Percentiles rank a stretch among this genome's conserved stretches.
Evolutionary conservation across 163 green algal species (phyloP).

Genomic region (Smithsoniella earleae): DNA sequence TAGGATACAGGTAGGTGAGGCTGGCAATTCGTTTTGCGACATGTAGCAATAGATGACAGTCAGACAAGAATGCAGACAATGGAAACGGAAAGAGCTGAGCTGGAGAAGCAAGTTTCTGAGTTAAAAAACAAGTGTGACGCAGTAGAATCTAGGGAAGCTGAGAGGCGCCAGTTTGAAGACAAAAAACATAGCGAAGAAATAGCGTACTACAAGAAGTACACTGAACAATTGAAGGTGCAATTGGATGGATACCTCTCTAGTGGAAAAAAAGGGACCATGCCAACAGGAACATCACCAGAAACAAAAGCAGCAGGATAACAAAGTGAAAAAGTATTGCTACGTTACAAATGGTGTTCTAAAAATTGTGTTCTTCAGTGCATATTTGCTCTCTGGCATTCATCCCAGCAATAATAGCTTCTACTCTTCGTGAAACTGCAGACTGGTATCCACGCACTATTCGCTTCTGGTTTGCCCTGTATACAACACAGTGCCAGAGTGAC

Average conservation of each 20-base stretch:
- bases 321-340: no score
- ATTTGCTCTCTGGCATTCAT: background rate
- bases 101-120: conserved; percentile 52
- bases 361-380: no score
- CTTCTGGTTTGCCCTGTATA: conserved; percentile 1
- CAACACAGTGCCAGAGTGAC: conserved; percentile 1
- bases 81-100: background rate
- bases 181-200: conserved; percentile 82
- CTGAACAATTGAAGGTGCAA: conserved; percentile 75
- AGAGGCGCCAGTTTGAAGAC: conserved; percentile 63
- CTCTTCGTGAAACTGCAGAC: background rate
- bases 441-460: background rate
- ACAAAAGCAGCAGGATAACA: conserved; percentile 21
- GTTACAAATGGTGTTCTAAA: no score
- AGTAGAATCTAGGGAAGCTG: conserved; percentile 70
- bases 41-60: background rate
- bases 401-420: background rate
- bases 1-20: conserved; percentile 45
- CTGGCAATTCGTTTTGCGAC: background rate
- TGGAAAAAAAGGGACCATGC: conserved; percentile 42
- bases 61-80: no score
- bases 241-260: conserved; percentile 62
- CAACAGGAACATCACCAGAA: conserved; percentile 6
- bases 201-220: conserved; percentile 61
- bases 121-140: conserved; percentile 73